Evolutionary conservation across 208 protist genomes (phyloP).

Genomic region (Strigomonas oncopelti): DNA sequence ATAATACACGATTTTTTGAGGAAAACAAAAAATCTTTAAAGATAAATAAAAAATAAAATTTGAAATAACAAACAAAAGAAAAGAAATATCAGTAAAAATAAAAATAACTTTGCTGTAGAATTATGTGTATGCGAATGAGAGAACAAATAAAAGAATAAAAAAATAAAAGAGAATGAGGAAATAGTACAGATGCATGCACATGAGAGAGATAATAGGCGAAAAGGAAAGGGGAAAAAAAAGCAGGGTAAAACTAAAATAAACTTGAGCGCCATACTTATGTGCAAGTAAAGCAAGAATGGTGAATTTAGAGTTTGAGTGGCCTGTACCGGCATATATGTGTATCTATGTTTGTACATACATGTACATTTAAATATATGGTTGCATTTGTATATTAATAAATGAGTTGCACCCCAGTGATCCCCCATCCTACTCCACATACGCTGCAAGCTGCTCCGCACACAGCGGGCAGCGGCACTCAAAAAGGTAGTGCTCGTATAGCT

Average conservation of each 20-base stretch:
- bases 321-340: background rate
- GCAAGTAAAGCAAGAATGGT: background rate
- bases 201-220: background rate
- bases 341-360: background rate
- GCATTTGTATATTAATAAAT: background rate
- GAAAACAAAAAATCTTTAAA: conserved; percentile 7
- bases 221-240: conserved; percentile 9
- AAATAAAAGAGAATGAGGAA: conserved; percentile 6
- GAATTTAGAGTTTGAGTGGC: background rate
- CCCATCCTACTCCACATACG: background rate
- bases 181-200: background rate
- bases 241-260: conserved; percentile 6
- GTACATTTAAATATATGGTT: background rate
- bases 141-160: conserved; percentile 16
- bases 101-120: background rate
- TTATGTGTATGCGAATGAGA: background rate
- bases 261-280: no score
- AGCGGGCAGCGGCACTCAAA: conserved; percentile 56
- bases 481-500: conserved; percentile 76
- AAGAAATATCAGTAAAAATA: conserved; percentile 8
- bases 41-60: conserved; percentile 18
- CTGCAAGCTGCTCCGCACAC: conserved; percentile 15
- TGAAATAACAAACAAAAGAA: conserved; percentile 16
- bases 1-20: background rate
- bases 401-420: background rate